These are phyloP conservation scores for Fusarium sp. DNA, from an alignment of 2,329 filamentous ascomycete genomes.

Conservation along the genomic window DNA sequence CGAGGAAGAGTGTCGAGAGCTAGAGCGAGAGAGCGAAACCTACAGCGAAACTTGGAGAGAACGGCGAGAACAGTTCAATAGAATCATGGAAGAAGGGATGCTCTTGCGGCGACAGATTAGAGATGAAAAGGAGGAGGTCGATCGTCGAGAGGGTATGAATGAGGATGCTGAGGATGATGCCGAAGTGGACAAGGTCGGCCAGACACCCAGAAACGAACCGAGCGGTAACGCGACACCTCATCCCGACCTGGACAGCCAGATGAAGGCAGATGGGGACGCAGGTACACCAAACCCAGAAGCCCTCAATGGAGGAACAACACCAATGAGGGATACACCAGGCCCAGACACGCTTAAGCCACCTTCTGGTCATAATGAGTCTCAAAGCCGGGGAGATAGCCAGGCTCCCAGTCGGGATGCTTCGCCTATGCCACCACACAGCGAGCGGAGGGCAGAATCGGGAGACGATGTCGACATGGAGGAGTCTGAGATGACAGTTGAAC, in stretches of 20 bases:
- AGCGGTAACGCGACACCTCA: conserved; percentile 64
- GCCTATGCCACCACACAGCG: conserved; percentile 23
- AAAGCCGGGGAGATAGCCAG: conserved; percentile 43
- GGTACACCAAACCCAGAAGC: conserved; percentile 43
- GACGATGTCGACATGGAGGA: conserved; percentile 72
- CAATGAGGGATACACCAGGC: conserved; percentile 45
- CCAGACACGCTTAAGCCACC: conserved; percentile 43
- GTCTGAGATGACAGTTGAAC: conserved; percentile 59
- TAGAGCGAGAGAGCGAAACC: conserved; percentile 84
- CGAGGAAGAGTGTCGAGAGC: conserved; percentile 86
- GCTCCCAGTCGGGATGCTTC: conserved; percentile 45
- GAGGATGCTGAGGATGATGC: conserved; percentile 72
- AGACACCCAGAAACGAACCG: conserved; percentile 61
- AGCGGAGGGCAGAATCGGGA: conserved; percentile 45
- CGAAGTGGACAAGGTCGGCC: conserved; percentile 57
- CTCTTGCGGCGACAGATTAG: conserved; percentile 85
- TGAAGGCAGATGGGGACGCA: conserved; percentile 45
- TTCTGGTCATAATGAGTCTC: conserved; percentile 27
- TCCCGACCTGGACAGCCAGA: conserved; percentile 54
- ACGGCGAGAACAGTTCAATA: conserved; percentile 84
- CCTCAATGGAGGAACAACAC: conserved; percentile 48
- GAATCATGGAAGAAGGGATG: conserved; percentile 92
- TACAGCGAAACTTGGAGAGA: conserved; percentile 88
- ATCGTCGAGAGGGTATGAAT: conserved; percentile 84
- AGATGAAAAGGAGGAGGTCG: conserved; percentile 95